A percentile compares a stretch with the other conserved stretches of the same genome.
phyloP scores from a whole-genome alignment of 257 asterid genomes.

The Jaltomata sinuosa region DNA sequence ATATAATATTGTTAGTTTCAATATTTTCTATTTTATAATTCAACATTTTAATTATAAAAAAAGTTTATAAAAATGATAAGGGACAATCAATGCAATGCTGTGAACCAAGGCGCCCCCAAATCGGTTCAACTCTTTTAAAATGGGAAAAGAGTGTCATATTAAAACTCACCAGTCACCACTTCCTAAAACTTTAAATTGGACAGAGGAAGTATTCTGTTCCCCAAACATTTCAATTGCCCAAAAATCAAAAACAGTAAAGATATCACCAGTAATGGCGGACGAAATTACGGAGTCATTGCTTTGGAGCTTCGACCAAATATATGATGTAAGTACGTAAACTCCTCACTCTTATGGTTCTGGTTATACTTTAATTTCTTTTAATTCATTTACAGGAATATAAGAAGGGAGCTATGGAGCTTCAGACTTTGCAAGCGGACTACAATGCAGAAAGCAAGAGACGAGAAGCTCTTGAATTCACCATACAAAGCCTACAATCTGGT shows the following conservation, averaged over 20 bases:
- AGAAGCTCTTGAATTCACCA: conserved; percentile 16
- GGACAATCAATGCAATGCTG: too few relatives aligned
- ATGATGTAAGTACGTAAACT: conserved; percentile 4
- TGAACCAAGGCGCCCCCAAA: too few relatives aligned
- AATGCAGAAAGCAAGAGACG: conserved; percentile 20
- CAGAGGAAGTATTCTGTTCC: not conserved
- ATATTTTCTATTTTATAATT: not conserved
- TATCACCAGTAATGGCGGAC: conserved; percentile 12
- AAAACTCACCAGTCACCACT: not conserved
- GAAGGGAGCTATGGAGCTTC: conserved; percentile 12
- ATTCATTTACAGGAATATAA: conserved; percentile 9
- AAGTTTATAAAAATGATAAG: too few relatives aligned
- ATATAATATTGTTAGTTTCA: not conserved
- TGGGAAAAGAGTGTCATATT: not conserved
- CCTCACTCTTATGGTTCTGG: not conserved
- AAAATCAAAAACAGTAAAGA: not conserved
- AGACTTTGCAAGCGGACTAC: conserved; percentile 13
- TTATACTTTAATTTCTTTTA: not conserved
- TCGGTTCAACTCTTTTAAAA: too few relatives aligned
- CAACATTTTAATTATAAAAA: too few relatives aligned
- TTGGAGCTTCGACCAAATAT: conserved; percentile 23
- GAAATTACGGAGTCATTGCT: conserved; percentile 21
- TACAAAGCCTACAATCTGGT: conserved; percentile 26
- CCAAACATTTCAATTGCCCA: not conserved
- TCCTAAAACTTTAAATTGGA: not conserved